These are phyloP conservation scores for Xylaria multiplex DNA, from an alignment of 2,329 filamentous ascomycete species.

Conservation along the genomic window DNA sequence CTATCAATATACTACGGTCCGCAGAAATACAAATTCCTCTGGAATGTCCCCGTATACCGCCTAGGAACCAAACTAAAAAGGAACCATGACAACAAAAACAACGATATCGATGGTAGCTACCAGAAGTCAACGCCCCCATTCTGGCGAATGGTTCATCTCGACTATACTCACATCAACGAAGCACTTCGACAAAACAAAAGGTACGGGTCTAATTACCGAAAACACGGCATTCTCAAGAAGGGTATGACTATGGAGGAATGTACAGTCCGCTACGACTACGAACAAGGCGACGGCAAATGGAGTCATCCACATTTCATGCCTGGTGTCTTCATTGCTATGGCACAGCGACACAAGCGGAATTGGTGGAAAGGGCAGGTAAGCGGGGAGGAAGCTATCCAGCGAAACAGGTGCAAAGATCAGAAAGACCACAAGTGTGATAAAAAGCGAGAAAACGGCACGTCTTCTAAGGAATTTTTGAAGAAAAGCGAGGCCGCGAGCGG, in stretches of 20 bases:
- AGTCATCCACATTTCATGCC: constrained; percentile 20
- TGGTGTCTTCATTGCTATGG: constrained; percentile 21
- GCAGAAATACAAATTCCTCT: background rate
- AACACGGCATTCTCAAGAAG: background rate
- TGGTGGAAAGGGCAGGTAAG: background rate
- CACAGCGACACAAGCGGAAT: background rate
- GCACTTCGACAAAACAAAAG: background rate
- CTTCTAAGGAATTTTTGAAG: too few relatives aligned
- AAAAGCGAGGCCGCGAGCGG: background rate
- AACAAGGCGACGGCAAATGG: background rate
- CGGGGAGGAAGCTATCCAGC: background rate
- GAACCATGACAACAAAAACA: background rate
- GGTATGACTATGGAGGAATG: background rate
- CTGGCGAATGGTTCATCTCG: constrained; percentile 18
- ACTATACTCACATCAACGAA: background rate
- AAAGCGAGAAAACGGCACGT: background rate
- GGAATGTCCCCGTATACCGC: background rate
- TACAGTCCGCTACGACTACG: constrained; percentile 10
- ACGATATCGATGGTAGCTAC: background rate
- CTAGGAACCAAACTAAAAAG: background rate
- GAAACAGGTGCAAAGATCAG: background rate
- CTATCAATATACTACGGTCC: background rate
- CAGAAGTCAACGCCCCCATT: background rate
- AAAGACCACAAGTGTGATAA: background rate
- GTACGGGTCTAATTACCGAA: background rate